These are phyloP conservation scores for Panaeolus papilionaceus DNA, from an alignment of 768 basidiomycete genomes.

Conservation along the genomic window DNA sequence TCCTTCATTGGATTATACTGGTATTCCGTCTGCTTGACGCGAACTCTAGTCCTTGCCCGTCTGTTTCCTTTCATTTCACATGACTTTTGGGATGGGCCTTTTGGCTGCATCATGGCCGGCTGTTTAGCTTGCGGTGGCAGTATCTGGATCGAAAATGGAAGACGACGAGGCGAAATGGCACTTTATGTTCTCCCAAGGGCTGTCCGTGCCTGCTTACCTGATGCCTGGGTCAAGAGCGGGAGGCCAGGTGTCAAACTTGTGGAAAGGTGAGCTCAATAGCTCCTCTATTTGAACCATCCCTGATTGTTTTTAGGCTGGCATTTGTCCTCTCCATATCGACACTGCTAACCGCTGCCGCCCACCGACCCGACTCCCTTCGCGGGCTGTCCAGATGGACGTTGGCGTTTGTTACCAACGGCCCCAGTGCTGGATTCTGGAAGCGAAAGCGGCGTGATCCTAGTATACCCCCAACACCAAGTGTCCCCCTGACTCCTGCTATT, in stretches of 20 bases:
- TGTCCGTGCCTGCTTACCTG: conserved; percentile 65
- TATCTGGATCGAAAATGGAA: conserved; percentile 79
- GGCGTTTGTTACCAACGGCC: conserved; percentile 68
- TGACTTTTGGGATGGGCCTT: conserved; percentile 81
- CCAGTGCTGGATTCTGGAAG: conserved; percentile 61
- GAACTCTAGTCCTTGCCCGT: conserved; percentile 68
- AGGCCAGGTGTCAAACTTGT: conserved; percentile 43
- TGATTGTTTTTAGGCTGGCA: conserved; percentile 46
- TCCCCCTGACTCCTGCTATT: conserved; percentile 27
- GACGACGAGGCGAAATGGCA: conserved; percentile 78
- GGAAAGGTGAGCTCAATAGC: conserved; percentile 57
- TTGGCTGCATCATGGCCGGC: conserved; percentile 69
- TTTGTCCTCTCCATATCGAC: conserved; percentile 71
- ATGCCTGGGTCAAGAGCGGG: conserved; percentile 54
- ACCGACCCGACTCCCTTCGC: conserved; percentile 68
- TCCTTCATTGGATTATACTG: conserved; percentile 76
- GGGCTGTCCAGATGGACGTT: conserved; percentile 79
- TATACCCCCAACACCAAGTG: conserved; percentile 35
- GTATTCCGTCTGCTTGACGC: conserved; percentile 71
- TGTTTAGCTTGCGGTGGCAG: conserved; percentile 76
- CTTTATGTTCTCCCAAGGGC: conserved; percentile 80
- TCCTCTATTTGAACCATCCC: conserved; percentile 13
- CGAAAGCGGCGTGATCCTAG: conserved; percentile 40
- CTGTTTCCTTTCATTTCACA: conserved; percentile 73
- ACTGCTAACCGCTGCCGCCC: conserved; percentile 66